A percentile compares a stretch with the other conserved stretches of the same genome.
phyloP scores from a whole-genome alignment of 2,329 filamentous ascomycete genomes.

The Cordyceps cicadae region DNA sequence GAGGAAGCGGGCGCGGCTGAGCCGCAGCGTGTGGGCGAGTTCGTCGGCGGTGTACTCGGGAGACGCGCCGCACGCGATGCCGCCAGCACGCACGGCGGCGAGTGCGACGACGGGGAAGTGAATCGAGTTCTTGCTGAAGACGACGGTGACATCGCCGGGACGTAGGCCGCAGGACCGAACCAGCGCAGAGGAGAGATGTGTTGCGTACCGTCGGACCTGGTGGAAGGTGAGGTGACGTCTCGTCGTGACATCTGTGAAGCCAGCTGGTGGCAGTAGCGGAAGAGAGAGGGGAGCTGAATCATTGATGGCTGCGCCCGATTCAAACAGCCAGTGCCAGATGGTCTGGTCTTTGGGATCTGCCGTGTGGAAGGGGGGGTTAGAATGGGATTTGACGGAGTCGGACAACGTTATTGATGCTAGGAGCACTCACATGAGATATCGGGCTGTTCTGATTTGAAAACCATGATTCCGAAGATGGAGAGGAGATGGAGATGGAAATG shows the following conservation, averaged over 20 bases:
- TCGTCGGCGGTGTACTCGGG: slow-evolving; percentile 61
- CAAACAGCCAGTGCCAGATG: slow-evolving; percentile 56
- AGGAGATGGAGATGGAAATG: neutral
- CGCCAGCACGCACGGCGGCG: slow-evolving; percentile 39
- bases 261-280: slow-evolving; percentile 25
- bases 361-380: neutral
- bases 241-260: slow-evolving; percentile 51
- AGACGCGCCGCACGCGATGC: slow-evolving; percentile 52
- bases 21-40: slow-evolving; percentile 56
- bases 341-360: slow-evolving; percentile 45
- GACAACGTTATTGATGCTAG: neutral
- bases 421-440: slow-evolving; percentile 3
- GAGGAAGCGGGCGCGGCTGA: slow-evolving; percentile 23
- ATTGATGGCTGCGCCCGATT: slow-evolving; percentile 38
- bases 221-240: slow-evolving; percentile 49
- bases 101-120: slow-evolving; percentile 58
- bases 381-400: neutral
- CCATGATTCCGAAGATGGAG: neutral
- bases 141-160: slow-evolving; percentile 46
- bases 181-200: slow-evolving; percentile 52
- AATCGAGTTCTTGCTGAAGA: slow-evolving; percentile 57
- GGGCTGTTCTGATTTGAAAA: slow-evolving; percentile 7
- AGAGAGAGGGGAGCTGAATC: slow-evolving; percentile 17
- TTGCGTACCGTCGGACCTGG: slow-evolving; percentile 49
- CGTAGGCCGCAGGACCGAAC: slow-evolving; percentile 45